phyloP scores from a whole-genome alignment of 179 eudicot genomes.

The Corrigiola litoralis region DNA sequence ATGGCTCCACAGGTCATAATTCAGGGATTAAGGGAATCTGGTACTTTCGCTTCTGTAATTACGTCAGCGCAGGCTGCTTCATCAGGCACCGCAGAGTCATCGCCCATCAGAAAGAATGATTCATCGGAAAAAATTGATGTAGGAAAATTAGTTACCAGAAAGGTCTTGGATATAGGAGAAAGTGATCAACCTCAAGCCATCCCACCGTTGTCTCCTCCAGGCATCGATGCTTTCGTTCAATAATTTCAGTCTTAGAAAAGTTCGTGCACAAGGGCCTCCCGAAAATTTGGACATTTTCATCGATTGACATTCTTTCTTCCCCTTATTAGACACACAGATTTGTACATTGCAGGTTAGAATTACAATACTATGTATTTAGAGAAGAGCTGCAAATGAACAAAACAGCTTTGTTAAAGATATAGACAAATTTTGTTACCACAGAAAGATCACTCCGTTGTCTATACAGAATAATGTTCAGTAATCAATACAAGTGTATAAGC shows the following conservation, averaged over 20 bases:
- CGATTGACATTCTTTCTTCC: not conserved
- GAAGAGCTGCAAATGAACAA: not conserved
- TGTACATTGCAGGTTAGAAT: slow-evolving; percentile 19
- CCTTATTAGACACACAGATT: not conserved
- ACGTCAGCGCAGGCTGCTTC: slow-evolving; percentile 38
- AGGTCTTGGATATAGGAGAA: slow-evolving; percentile 22
- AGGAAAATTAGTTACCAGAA: slow-evolving; percentile 26
- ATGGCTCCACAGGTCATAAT: slow-evolving; percentile 52
- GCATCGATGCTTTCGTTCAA: not conserved
- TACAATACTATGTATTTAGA: slow-evolving; percentile 2
- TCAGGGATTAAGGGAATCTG: slow-evolving; percentile 68
- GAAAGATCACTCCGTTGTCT: no score
- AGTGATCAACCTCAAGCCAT: slow-evolving; percentile 14
- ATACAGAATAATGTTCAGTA: no score
- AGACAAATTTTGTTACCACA: no score
- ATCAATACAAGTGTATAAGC: no score
- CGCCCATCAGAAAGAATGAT: slow-evolving; percentile 29
- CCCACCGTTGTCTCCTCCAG: slow-evolving; percentile 28
- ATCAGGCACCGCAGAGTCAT: slow-evolving; percentile 26
- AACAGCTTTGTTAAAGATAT: no score
- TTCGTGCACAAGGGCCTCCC: not conserved
- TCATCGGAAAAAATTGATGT: slow-evolving; percentile 23
- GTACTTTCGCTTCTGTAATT: slow-evolving; percentile 58
- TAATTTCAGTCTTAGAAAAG: not conserved
- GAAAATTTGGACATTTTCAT: not conserved